These are phyloP conservation scores for Capsicum pubescens DNA, from an alignment of 257 asterid species.

Conservation along the genomic window DNA sequence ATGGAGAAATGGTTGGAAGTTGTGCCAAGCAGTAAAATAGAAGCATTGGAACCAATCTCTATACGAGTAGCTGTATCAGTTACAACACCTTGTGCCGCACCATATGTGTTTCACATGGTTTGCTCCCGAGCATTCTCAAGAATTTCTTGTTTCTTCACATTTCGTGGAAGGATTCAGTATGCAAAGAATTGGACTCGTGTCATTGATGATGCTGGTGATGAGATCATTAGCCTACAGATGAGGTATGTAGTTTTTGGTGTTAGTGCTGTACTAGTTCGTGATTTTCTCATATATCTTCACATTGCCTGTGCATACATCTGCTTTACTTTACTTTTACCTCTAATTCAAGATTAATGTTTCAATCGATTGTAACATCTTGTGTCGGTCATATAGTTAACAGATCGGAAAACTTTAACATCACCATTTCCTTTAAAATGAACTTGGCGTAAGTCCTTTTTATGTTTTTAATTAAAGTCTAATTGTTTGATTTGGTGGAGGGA, in stretches of 20 bases:
- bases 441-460: not conserved
- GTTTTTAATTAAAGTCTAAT: not conserved
- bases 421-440: not conserved
- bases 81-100: slow-evolving; percentile 71
- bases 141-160: slow-evolving; percentile 69
- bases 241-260: slow-evolving; percentile 50
- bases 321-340: not conserved
- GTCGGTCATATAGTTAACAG: not conserved
- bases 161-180: slow-evolving; percentile 53
- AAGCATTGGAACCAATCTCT: slow-evolving; percentile 55
- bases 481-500: slow-evolving; percentile 5
- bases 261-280: not conserved
- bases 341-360: not conserved
- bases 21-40: slow-evolving; percentile 57
- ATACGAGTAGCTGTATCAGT: slow-evolving; percentile 82
- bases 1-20: slow-evolving; percentile 90
- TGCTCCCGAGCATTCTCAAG: slow-evolving; percentile 60
- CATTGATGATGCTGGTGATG: slow-evolving; percentile 69
- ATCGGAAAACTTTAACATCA: not conserved
- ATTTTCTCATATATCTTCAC: not conserved
- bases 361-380: slow-evolving; percentile 22
- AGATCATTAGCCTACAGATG: slow-evolving; percentile 71
- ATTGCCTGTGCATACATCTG: not conserved
- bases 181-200: slow-evolving; percentile 60
- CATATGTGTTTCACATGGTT: slow-evolving; percentile 60